phyloP scores from a whole-genome alignment of 106 monocot species.

The Apostasia ramifera region DNA sequence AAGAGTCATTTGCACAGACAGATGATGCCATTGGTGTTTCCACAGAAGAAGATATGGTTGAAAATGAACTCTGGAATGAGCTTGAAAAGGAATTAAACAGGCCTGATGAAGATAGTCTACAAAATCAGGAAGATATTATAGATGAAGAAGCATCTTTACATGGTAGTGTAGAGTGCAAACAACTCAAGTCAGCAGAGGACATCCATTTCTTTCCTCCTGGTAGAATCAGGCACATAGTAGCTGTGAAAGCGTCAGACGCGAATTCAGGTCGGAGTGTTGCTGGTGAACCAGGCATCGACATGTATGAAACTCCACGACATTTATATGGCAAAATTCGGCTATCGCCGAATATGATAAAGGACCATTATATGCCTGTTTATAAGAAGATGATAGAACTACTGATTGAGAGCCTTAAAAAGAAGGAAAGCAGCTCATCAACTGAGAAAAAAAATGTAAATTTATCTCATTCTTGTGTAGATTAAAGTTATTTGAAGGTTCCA shows the following conservation, averaged over 20 bases:
- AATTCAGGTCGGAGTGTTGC: slow-evolving; percentile 4
- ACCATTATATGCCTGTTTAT: slow-evolving; percentile 72
- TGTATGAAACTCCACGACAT: slow-evolving; percentile 52
- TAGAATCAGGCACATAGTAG: slow-evolving; percentile 65
- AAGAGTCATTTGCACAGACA: slow-evolving; percentile 7
- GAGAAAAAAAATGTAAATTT: background rate
- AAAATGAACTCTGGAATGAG: slow-evolving; percentile 53
- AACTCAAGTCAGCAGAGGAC: slow-evolving; percentile 17
- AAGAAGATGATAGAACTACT: slow-evolving; percentile 64
- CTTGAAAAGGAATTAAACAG: slow-evolving; percentile 30
- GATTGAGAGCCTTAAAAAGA: slow-evolving; percentile 43
- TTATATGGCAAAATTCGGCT: slow-evolving; percentile 61
- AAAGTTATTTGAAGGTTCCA: too few species aligned
- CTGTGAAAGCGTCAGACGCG: slow-evolving; percentile 10
- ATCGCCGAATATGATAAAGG: slow-evolving; percentile 59
- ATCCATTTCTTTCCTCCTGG: slow-evolving; percentile 60
- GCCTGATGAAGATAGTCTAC: background rate
- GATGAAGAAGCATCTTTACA: background rate
- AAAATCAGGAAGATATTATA: background rate
- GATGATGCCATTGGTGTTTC: background rate
- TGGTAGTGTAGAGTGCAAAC: slow-evolving; percentile 18
- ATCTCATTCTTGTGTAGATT: too few species aligned
- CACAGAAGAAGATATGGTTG: slow-evolving; percentile 29
- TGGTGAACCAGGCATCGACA: slow-evolving; percentile 20
- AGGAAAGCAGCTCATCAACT: slow-evolving; percentile 8